Conservation (phyloP, 129 eudicot genomes). For the Sambucus nigra region DNA sequence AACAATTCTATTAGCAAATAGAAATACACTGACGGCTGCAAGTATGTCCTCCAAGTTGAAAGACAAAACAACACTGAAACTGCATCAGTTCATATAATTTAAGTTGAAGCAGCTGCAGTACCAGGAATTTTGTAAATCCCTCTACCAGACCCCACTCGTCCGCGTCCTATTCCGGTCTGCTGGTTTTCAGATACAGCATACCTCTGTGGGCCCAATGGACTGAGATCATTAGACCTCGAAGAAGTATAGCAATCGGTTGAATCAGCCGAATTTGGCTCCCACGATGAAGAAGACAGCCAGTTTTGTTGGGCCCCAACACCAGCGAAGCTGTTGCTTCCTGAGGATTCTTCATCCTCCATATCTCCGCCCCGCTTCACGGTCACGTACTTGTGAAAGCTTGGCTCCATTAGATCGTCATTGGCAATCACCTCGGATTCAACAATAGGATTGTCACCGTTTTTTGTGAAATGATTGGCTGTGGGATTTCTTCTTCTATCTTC, state of each 20-base stretch:
- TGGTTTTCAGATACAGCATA: too few relatives aligned
- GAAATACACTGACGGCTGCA: too few relatives aligned
- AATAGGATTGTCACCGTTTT: slow-evolving; percentile 12
- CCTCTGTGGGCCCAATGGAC: too few relatives aligned
- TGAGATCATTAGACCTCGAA: slow-evolving; percentile 34
- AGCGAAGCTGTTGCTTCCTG: slow-evolving; percentile 74
- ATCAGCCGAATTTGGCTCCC: slow-evolving; percentile 93
- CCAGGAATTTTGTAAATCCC: too few relatives aligned
- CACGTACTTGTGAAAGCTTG: slow-evolving; percentile 84
- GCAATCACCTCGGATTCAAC: slow-evolving; percentile 57
- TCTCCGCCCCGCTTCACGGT: slow-evolving; percentile 67
- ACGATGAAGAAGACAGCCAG: slow-evolving; percentile 64
- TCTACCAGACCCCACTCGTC: too few relatives aligned
- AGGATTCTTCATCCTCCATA: slow-evolving; percentile 72
- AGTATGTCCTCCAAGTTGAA: too few relatives aligned
- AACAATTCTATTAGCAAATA: too few relatives aligned
- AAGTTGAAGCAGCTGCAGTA: too few relatives aligned
- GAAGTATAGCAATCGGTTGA: slow-evolving; percentile 70
- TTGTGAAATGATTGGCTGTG: slow-evolving; percentile 21
- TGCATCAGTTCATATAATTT: too few relatives aligned
- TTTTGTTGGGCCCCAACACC: slow-evolving; percentile 54
- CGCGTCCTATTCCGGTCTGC: too few relatives aligned
- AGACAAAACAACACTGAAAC: too few relatives aligned
- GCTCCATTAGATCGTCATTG: slow-evolving; percentile 61
- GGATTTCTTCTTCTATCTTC: slow-evolving; percentile 38